Percentiles rank a stretch among this genome's conserved stretches.
phyloP scores from a whole-genome alignment of 2,329 filamentous ascomycete genomes.

The Setomelanomma holmii region DNA sequence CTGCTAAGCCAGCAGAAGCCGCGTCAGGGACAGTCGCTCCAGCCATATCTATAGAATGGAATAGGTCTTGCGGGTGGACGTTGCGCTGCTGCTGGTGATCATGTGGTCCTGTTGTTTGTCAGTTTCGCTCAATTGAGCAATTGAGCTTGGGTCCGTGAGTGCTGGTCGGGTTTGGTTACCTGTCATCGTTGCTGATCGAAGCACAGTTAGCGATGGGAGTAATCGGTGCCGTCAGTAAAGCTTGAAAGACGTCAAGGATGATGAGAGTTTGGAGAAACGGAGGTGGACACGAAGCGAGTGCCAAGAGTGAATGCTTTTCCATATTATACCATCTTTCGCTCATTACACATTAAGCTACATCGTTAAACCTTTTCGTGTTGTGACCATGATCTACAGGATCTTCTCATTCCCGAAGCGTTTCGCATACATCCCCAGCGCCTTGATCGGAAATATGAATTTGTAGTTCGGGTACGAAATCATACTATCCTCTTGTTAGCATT shows the following conservation, averaged over 20 bases:
- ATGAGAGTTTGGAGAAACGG: no score
- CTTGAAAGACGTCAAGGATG: no score
- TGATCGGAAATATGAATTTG: constrained; percentile 95
- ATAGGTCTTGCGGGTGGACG: no score
- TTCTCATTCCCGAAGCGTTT: constrained; percentile 40
- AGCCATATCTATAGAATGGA: no score
- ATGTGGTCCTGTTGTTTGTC: background rate
- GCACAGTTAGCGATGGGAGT: background rate
- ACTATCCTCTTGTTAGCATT: constrained; percentile 51
- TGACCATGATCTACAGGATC: constrained; percentile 17
- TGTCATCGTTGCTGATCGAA: background rate
- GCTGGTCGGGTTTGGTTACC: background rate
- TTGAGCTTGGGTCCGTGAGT: no score
- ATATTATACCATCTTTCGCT: no score
- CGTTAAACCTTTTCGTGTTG: background rate
- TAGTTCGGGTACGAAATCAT: constrained; percentile 99
- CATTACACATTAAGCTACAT: background rate
- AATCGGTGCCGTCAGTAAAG: no score
- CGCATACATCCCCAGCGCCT: constrained; percentile 90
- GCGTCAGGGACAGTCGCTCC: no score
- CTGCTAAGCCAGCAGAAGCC: no score
- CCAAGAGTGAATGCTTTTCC: no score
- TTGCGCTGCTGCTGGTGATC: no score
- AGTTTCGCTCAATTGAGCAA: background rate
- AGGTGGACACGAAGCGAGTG: no score